Base-by-base conservation (phyloP, 805 yeast genomes). In the Saccharomycopsis fibuligera region DNA sequence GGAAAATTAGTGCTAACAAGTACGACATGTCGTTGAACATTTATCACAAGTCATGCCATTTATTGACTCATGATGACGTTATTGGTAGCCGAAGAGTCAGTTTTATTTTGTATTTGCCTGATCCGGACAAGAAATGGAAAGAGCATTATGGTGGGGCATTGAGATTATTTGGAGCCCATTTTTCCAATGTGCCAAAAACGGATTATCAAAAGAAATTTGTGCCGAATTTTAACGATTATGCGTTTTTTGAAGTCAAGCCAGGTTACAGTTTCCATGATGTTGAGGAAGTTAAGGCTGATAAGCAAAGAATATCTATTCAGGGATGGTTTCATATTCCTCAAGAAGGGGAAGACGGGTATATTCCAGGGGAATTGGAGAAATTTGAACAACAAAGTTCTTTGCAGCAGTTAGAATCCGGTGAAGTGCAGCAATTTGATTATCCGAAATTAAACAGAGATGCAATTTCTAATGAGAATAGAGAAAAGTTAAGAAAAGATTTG, bases 241-340 rank as follows among this genome's bases (percentile, higher is more conserved):
- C 98, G 0, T 87, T 93, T 61, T 93, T 93, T 72, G 83, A 85
- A 4, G 98, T 93, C 12, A 93, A 89, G 61, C 99, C 99, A 0
- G 99, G 99, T 0, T 75, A 83, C 43, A 86, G 96, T 1, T 93
- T 93, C 74, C 99, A 93, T 64, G 99, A 95, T 59, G 99, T 93
- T 10, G 98, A 95, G 67, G 99, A 93, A 64, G 99, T 95, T 1
- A 76, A 83, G 53, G 96, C 82, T 1, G 96, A 90, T 60, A 86
- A 83, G 61, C 95, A 89, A 54, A 75, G 99, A 60, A 69, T 93
- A 31, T 86, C 96, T 0, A 87, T 93, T 52, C 96, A 93, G 60
- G 99, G 99, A 1, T 95, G 99, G 99, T 95, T 91, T 62, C 99
- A 93, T 64, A 86, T 90, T 45, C 99, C 99, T 3, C 98, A 93